Conservation (phyloP, 768 basidiomycete genomes). For the Mycena vitilis region DNA sequence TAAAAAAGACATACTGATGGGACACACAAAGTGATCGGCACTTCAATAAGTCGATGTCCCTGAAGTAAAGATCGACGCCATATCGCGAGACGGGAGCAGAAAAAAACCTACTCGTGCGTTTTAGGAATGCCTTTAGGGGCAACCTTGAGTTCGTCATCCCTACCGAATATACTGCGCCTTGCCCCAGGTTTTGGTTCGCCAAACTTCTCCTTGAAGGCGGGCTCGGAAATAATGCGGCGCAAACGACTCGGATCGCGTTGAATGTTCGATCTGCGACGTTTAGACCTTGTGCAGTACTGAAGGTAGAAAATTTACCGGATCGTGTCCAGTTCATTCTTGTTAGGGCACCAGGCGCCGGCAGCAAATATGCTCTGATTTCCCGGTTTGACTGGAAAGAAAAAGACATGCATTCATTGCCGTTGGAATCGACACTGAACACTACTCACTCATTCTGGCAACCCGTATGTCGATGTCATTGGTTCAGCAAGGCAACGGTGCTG, state of each 20-base stretch:
- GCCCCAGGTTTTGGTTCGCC: conserved; percentile 76
- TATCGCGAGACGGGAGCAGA: conserved; percentile 8
- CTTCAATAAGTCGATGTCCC: conserved; percentile 93
- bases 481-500: neutral
- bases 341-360: conserved; percentile 84
- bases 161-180: conserved; percentile 84
- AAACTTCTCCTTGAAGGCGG: conserved; percentile 81
- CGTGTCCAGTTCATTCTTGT: conserved; percentile 80
- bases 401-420: neutral
- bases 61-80: conserved; percentile 40
- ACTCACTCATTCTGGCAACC: conserved; percentile 45
- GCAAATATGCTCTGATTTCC: conserved; percentile 79
- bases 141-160: conserved; percentile 88
- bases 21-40: conserved; percentile 82
- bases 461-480: conserved; percentile 5
- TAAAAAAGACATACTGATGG: conserved; percentile 58
- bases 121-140: conserved; percentile 93
- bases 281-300: conserved; percentile 2
- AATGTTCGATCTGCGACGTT: conserved; percentile 65
- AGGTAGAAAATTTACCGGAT: conserved; percentile 63
- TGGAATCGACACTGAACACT: neutral
- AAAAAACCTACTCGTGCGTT: conserved; percentile 68
- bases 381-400: conserved; percentile 62
- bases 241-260: conserved; percentile 70
- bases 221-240: conserved; percentile 71